Conservation (phyloP, 2,329 filamentous ascomycete species). For the Neofusicoccum laricinum region DNA sequence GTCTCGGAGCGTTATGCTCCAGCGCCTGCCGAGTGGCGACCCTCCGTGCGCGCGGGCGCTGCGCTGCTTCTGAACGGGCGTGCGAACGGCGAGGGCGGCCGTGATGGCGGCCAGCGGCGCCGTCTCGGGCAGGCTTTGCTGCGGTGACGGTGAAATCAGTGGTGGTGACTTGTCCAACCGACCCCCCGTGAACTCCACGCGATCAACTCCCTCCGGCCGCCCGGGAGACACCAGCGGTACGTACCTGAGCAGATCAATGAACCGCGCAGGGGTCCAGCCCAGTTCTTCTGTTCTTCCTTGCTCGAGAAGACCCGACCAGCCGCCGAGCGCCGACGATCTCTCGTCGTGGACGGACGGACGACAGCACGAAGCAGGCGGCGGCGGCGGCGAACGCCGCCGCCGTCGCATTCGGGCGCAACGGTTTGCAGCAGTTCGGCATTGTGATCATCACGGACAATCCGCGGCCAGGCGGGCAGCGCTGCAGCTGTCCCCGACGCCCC, state of each 20-base stretch:
- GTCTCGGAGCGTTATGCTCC: too few species aligned
- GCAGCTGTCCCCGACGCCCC: background rate
- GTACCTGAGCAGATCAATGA: conserved; percentile 7
- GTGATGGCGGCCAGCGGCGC: too few species aligned
- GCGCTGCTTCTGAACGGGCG: too few species aligned
- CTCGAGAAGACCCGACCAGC: background rate
- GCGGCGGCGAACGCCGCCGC: background rate
- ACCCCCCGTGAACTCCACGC: too few species aligned
- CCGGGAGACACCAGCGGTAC: background rate
- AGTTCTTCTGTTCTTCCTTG: too few species aligned
- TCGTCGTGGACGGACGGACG: background rate
- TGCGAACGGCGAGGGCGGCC: too few species aligned
- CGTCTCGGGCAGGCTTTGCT: too few species aligned
- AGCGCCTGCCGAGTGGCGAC: too few species aligned
- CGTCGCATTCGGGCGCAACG: background rate
- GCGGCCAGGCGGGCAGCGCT: background rate
- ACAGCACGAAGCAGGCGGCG: background rate
- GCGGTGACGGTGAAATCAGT: too few species aligned
- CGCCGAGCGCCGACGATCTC: background rate
- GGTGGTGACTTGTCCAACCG: too few species aligned
- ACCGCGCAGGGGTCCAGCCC: background rate
- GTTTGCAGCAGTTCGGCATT: background rate
- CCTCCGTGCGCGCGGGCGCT: too few species aligned
- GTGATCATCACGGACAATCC: background rate
- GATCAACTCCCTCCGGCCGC: too few species aligned